Evolutionary conservation across 306 rosid species (phyloP).

Genomic region (Vigna trinervia): DNA sequence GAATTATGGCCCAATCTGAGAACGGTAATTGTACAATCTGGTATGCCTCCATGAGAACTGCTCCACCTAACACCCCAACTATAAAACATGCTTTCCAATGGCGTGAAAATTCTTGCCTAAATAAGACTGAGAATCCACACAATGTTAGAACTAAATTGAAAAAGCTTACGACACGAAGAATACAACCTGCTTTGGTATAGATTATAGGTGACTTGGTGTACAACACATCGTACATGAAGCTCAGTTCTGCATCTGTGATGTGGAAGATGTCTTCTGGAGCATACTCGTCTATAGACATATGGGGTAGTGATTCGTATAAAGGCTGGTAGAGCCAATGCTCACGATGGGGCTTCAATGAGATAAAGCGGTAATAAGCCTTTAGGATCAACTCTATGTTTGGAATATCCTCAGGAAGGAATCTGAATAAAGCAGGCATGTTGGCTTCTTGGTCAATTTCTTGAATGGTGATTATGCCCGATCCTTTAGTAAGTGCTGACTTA

Average conservation of each 20-base stretch:
- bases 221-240: constrained; percentile 76
- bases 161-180: constrained; percentile 59
- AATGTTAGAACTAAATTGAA: constrained; percentile 48
- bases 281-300: constrained; percentile 50
- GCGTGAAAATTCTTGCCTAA: constrained; percentile 26
- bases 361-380: constrained; percentile 67
- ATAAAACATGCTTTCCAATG: constrained; percentile 50
- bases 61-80: constrained; percentile 51
- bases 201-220: constrained; percentile 69
- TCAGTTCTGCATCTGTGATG: constrained; percentile 62
- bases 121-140: constrained; percentile 47
- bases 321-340: constrained; percentile 64
- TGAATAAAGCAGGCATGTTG: constrained; percentile 53
- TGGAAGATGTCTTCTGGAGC: constrained; percentile 52
- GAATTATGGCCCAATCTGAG: constrained; percentile 69
- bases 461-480: constrained; percentile 50
- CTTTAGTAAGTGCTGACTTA: constrained; percentile 56
- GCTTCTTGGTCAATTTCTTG: constrained; percentile 56
- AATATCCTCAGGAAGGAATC: constrained; percentile 49
- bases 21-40: constrained; percentile 61
- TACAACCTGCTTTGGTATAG: constrained; percentile 59
- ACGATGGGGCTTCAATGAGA: constrained; percentile 65
- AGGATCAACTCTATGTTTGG: constrained; percentile 59
- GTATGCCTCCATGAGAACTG: constrained; percentile 62
- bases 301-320: constrained; percentile 52